Conservation (phyloP, 1,139 yeast genomes). For the Kurtzmaniella natalensis region DNA sequence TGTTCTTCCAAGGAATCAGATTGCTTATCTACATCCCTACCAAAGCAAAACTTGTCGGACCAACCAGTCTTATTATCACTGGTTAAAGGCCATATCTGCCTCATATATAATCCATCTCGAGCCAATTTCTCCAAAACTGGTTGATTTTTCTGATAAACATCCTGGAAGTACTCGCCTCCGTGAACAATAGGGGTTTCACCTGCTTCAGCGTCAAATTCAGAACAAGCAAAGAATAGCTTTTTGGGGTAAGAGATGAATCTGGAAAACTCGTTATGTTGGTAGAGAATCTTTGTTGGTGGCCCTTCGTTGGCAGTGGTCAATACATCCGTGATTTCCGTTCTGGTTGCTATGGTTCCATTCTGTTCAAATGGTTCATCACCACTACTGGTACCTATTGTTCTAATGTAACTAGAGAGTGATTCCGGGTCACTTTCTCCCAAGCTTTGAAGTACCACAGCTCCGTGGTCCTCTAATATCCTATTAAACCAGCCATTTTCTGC, state of each 20-base stretch:
- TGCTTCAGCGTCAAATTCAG: slow-evolving; percentile 13
- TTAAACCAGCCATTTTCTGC: slow-evolving; percentile 13
- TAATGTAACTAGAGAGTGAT: slow-evolving; percentile 13
- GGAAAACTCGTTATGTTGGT: slow-evolving; percentile 27
- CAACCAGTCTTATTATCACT: slow-evolving; percentile 10
- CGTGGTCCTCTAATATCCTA: slow-evolving; percentile 16
- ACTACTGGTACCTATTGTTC: slow-evolving; percentile 15
- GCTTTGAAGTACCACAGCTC: slow-evolving; percentile 18
- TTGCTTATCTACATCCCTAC: slow-evolving; percentile 12
- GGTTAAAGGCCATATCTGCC: slow-evolving; percentile 15
- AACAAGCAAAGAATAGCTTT: slow-evolving; percentile 19
- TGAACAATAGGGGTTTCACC: slow-evolving; percentile 27
- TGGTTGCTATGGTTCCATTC: slow-evolving; percentile 20
- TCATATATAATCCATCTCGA: slow-evolving; percentile 16
- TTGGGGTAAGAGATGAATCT: slow-evolving; percentile 21
- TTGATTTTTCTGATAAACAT: slow-evolving; percentile 15
- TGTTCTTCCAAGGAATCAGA: slow-evolving; percentile 16
- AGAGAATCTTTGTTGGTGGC: slow-evolving; percentile 14
- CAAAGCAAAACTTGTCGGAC: slow-evolving; percentile 23
- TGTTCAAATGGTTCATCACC: slow-evolving; percentile 18
- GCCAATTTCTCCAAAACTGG: slow-evolving; percentile 17
- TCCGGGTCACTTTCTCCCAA: slow-evolving; percentile 17
- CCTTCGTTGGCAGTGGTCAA: slow-evolving; percentile 26
- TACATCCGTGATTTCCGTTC: slow-evolving; percentile 18
- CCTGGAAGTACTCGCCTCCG: slow-evolving; percentile 23